phyloP scores from a whole-genome alignment of 768 basidiomycete genomes.

The Amanita exitialis region DNA sequence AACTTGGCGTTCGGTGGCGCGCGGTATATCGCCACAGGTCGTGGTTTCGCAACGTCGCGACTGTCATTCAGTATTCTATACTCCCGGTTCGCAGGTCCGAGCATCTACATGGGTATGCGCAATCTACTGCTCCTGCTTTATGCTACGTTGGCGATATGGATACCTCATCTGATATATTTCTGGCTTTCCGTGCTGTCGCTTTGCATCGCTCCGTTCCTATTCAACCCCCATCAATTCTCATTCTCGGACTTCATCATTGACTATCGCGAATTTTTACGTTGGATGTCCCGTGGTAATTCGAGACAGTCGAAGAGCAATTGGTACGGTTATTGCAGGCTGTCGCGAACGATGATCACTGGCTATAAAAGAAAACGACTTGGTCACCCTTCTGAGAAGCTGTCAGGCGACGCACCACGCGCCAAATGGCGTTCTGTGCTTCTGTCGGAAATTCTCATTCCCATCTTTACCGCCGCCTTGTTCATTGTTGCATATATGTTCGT shows the following conservation, averaged over 20 bases:
- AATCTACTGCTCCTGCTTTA: conserved; percentile 87
- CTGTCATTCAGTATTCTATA: conserved; percentile 95
- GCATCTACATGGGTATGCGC: conserved; percentile 97
- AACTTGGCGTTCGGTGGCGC: conserved; percentile 98
- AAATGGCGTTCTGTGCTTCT: conserved; percentile 77
- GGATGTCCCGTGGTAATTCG: conserved; percentile 99
- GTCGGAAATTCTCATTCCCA: conserved; percentile 75
- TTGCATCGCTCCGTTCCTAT: conserved; percentile 94
- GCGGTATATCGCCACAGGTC: conserved; percentile 97
- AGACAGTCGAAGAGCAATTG: conserved; percentile 94
- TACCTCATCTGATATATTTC: conserved; percentile 95
- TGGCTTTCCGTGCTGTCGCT: conserved; percentile 95
- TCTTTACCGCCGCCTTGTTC: conserved; percentile 69
- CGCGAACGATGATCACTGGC: conserved; percentile 94
- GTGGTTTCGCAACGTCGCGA: conserved; percentile 96
- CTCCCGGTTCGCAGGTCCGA: conserved; percentile 98
- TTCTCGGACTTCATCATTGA: conserved; percentile 97
- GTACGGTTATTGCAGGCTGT: conserved; percentile 98
- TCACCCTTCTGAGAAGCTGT: conserved; percentile 94
- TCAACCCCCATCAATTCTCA: conserved; percentile 99
- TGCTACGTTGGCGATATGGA: conserved; percentile 86
- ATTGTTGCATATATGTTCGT: conserved; percentile 86
- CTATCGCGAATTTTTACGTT: conserved; percentile 95
- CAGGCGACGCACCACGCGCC: conserved; percentile 89
- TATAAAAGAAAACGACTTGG: conserved; percentile 99